phyloP scores from a whole-genome alignment of 2,329 filamentous ascomycete genomes.

The Penicillium sp. region DNA sequence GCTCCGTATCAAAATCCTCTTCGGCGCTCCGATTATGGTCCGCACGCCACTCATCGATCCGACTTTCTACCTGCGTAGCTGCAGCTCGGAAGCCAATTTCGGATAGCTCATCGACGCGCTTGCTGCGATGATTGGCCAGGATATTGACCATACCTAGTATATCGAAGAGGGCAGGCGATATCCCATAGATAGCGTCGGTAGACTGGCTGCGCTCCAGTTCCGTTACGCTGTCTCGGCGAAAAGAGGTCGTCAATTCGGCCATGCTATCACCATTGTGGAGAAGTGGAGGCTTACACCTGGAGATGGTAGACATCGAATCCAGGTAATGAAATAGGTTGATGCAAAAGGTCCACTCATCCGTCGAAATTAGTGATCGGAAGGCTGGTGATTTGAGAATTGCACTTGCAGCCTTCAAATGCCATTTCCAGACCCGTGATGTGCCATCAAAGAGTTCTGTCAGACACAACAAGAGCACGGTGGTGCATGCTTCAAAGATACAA shows the following conservation, averaged over 20 bases:
- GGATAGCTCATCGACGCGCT: slow-evolving; percentile 32
- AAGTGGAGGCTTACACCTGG: slow-evolving; percentile 33
- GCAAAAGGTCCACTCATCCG: slow-evolving; percentile 40
- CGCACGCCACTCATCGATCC: slow-evolving; percentile 44
- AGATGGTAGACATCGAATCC: slow-evolving; percentile 37
- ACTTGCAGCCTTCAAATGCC: slow-evolving; percentile 50
- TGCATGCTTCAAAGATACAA: slow-evolving; percentile 46
- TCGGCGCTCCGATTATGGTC: slow-evolving; percentile 30
- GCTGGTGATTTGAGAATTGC: slow-evolving; percentile 40
- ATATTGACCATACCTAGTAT: slow-evolving; percentile 34
- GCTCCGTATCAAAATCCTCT: slow-evolving; percentile 30
- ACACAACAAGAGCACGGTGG: slow-evolving; percentile 47
- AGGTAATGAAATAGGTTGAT: slow-evolving; percentile 45
- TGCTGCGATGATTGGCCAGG: slow-evolving; percentile 33
- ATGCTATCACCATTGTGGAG: slow-evolving; percentile 22
- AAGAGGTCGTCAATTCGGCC: slow-evolving; percentile 21
- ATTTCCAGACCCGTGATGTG: slow-evolving; percentile 48
- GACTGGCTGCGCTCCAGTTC: slow-evolving; percentile 10
- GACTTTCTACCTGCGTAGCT: slow-evolving; percentile 38
- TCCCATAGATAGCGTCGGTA: slow-evolving; percentile 25
- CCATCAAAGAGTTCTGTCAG: slow-evolving; percentile 52
- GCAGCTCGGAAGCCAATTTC: slow-evolving; percentile 37
- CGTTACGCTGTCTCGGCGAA: slow-evolving; percentile 13
- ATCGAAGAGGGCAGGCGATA: slow-evolving; percentile 27
- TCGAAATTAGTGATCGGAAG: slow-evolving; percentile 27